Base-by-base conservation (phyloP, 2,329 filamentous ascomycete species). In the Aspergillus persii region DNA sequence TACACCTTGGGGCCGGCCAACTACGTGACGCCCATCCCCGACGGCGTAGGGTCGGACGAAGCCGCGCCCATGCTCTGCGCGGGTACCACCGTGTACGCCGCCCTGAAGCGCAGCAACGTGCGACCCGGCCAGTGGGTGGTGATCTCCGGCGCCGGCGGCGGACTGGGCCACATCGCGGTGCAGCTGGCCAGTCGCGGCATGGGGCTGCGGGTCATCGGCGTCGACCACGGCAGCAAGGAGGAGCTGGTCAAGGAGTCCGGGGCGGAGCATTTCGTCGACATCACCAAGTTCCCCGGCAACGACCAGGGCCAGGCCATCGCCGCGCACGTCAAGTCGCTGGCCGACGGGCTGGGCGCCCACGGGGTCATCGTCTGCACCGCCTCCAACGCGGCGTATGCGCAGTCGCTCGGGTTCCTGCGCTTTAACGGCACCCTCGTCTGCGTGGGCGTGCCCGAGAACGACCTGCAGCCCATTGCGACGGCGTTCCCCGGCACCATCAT, bases 1-100 rank as follows among this genome's bases (percentile, higher is more conserved):
- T 90, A 89, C 68, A 83, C 83, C 18, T 69, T 88, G 15, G 83
- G 81, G 0, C 85, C 86, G 8, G 87, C 87, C 3, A 82, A 83
- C 74, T 90, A 90, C 70, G 87, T 89, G 2, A 90, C 88, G 0
- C 86, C 86, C 2, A 89, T 90, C 64, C 88, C 88, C 2, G 86
- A 88, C 4, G 75, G 71, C 3, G 74, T 90, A 18, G 73, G 80
- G 47, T 86, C 83, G 8, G 86, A 83, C 53, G 79, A 80, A 27
- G 88, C 88, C 0, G 88, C 88, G 1, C 88, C 87, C 0, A 81
- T 90, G 77, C 81, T 89, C 54, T 90, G 87, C 72, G 87, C 86
- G 12, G 88, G 87, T 30, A 81, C 89, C 12, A 89, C 87, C 1
- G 83, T 85, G n/a, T 89, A 89, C 74, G 76, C 83, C 3, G 87